phyloP scores from a whole-genome alignment of 129 eudicot species.

The Arctium lappa region DNA sequence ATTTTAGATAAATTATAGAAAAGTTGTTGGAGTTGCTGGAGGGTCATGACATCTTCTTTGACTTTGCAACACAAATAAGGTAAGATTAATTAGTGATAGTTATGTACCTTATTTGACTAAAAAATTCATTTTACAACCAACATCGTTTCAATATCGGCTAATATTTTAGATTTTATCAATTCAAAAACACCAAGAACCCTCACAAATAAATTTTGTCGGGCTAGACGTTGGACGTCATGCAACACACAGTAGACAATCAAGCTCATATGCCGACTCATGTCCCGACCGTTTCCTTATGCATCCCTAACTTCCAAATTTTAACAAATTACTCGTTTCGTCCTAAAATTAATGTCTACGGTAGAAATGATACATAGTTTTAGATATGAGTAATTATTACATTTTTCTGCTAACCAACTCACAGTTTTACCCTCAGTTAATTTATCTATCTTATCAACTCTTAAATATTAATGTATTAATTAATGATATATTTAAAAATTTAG shows the following conservation, averaged over 20 bases:
- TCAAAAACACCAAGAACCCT: not conserved
- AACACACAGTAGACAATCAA: not conserved
- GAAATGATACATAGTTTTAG: not conserved
- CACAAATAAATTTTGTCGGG: not conserved
- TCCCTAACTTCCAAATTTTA: not conserved
- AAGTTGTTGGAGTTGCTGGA: too few relatives aligned
- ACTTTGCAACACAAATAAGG: not conserved
- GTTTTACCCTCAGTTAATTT: not conserved
- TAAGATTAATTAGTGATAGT: not conserved
- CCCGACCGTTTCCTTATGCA: not conserved
- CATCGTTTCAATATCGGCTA: too few relatives aligned
- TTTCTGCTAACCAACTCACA: not conserved
- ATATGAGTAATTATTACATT: not conserved
- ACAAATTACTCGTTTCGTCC: not conserved
- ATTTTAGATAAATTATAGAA: too few relatives aligned
- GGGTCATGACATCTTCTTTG: not conserved
- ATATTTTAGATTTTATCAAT: not conserved
- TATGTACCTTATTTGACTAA: not conserved
- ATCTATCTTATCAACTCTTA: not conserved
- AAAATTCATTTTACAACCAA: not conserved
- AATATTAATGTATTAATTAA: too few relatives aligned
- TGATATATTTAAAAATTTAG: too few relatives aligned
- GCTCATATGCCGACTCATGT: not conserved
- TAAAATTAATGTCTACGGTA: too few relatives aligned
- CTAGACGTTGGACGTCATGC: not conserved